Conservation (phyloP, 805 yeast genomes). For the Ogataea methylovora region DNA sequence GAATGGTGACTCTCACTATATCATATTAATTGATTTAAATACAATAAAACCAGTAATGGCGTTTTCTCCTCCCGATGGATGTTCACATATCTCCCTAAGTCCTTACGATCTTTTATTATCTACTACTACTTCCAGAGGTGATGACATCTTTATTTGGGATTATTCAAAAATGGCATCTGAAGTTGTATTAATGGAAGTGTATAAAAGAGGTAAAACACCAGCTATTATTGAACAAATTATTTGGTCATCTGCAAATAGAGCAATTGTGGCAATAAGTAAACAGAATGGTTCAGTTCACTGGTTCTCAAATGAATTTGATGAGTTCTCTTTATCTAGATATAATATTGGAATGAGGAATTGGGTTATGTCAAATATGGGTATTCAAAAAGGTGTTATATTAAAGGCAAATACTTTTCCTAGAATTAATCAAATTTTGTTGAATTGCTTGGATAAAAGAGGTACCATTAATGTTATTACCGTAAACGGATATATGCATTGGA, state of each 20-base stretch:
- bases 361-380: constrained; percentile 26
- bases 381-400: background rate
- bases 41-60: constrained; percentile 29
- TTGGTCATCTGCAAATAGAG: constrained; percentile 42
- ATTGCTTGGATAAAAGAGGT: constrained; percentile 19
- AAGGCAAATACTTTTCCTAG: no score
- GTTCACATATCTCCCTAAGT: constrained; percentile 51
- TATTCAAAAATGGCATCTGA: constrained; percentile 41
- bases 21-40: constrained; percentile 41
- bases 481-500: constrained; percentile 29
- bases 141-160: constrained; percentile 59
- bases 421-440: background rate
- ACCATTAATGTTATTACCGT: constrained; percentile 28
- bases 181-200: constrained; percentile 48
- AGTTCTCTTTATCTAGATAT: background rate
- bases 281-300: constrained; percentile 57
- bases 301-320: constrained; percentile 36
- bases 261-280: constrained; percentile 44
- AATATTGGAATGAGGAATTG: constrained; percentile 2
- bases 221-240: constrained; percentile 41
- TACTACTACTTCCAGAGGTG: constrained; percentile 51
- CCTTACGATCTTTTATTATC: constrained; percentile 54
- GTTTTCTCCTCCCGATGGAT: constrained; percentile 56
- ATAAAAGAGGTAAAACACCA: constrained; percentile 55
- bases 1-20: constrained; percentile 22